These are phyloP conservation scores for Tetrahymena malaccensis DNA, from an alignment of 73 alveolate species.

Conservation along the genomic window DNA sequence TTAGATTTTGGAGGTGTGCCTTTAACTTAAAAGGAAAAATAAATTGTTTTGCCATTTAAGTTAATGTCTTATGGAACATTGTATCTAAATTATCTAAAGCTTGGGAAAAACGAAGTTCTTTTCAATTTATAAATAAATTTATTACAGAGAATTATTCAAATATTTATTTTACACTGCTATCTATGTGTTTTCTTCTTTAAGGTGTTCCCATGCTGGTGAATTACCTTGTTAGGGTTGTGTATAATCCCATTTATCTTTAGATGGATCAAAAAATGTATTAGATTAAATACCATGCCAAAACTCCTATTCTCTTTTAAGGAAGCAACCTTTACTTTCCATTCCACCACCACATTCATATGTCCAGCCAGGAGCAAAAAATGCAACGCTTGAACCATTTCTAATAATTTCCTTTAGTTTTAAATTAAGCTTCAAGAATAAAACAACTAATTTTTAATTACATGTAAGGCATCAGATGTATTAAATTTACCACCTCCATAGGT, in stretches of 20 bases:
- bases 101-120: slow-evolving; percentile 20
- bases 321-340: not conserved
- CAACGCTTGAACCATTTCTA: slow-evolving; percentile 34
- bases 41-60: slow-evolving; percentile 7
- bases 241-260: not conserved
- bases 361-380: slow-evolving; percentile 62
- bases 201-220: slow-evolving; percentile 13
- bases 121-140: too few relatives aligned
- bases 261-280: slow-evolving; percentile 17
- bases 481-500: slow-evolving; percentile 67
- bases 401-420: slow-evolving; percentile 8
- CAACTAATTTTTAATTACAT: not conserved
- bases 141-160: not conserved
- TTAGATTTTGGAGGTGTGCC: slow-evolving; percentile 51
- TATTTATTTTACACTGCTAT: slow-evolving; percentile 11
- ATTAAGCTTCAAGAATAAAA: not conserved
- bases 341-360: slow-evolving; percentile 40
- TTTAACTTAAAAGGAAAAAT: slow-evolving; percentile 27
- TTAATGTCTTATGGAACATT: not conserved
- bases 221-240: not conserved
- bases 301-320: slow-evolving; percentile 35
- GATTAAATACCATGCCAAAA: slow-evolving; percentile 58
- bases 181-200: slow-evolving; percentile 20
- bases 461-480: slow-evolving; percentile 45
- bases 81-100: slow-evolving; percentile 5